Evolutionary conservation across 1,139 yeast species (phyloP), one percentile per base, ranked within the genome.

Genomic region (Diutina siamensis): DNA sequence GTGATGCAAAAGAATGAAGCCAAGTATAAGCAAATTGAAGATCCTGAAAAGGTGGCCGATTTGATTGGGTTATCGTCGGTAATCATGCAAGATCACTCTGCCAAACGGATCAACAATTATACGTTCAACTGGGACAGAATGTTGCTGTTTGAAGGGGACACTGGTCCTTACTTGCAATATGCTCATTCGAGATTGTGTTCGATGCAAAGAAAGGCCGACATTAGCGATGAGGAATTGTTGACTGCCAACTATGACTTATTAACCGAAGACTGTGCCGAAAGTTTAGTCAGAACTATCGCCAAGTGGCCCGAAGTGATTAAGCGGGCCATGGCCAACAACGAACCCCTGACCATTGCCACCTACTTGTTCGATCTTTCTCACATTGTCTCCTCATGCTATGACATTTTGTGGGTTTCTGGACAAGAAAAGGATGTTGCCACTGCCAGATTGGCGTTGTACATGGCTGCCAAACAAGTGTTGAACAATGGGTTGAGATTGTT

Each of bases 51-150:
- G 63, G 85, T 92, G 60, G 97, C 98, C 49, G 98, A 94, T 62
- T 74, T 88, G 58, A 82, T 94, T 48, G 99, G 98, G 63, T 86
- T 92, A 50, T 84, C 97, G 40, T 97, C 98, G 12, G 95, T 94
- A 50, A 89, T 94, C 96, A 85, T 94, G 59, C 98, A 94, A 72
- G 99, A 94, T 66, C 88, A 92, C 97, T 95, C 87, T 69, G 83
- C 96, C 51, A 94, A 94, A 73, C 84, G 98, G 68, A 78, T 89
- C 65, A 88, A 92, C 72, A 89, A 92, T 69, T 94, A 94, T 68
- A 88, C 83, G 57, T 94, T 94, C 68, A 86, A 88, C 67, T 92
- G 98, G 99, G 89, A 85, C 58, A 85, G 99, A 72, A 92, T 92
- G 97, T 76, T 86, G 45, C 87, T 97, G 5, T 89, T 94, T 55